Conservation (phyloP, 2,329 filamentous ascomycete genomes). For the Colletotrichum musae region DNA sequence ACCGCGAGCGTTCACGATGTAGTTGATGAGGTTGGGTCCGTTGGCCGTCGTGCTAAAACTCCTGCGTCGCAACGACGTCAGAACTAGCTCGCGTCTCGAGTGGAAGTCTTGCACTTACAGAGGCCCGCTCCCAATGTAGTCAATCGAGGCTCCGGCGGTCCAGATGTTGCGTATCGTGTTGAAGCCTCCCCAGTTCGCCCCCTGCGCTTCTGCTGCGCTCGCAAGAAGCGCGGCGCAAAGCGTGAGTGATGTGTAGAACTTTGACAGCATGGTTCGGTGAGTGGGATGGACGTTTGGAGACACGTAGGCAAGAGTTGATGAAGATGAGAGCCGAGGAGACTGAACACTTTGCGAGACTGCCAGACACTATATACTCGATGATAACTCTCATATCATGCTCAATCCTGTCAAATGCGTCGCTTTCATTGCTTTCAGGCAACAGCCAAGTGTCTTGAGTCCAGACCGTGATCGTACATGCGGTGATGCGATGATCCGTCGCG, state of each 20-base stretch:
- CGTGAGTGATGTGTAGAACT: neutral
- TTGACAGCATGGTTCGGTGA: neutral
- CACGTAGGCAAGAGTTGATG: neutral
- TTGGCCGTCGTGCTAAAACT: conserved; percentile 15
- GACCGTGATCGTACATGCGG: no score
- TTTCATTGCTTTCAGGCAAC: no score
- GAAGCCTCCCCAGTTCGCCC: conserved; percentile 5
- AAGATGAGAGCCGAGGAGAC: neutral
- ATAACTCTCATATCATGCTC: no score
- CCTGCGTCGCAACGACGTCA: accelerated
- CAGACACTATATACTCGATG: no score
- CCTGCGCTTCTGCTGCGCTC: conserved; percentile 1
- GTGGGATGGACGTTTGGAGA: neutral
- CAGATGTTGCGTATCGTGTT: conserved; percentile 14
- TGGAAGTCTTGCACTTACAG: neutral
- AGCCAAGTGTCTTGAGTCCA: no score
- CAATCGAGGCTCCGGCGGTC: conserved; percentile 13
- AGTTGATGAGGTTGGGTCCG: conserved; percentile 21
- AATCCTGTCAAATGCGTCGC: no score
- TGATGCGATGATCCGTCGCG: no score
- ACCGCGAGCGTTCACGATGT: conserved; percentile 18
- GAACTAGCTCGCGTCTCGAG: accelerated
- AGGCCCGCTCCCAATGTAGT: neutral
- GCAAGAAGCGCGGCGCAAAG: neutral
- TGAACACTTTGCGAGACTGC: neutral